phyloP scores from a whole-genome alignment of 441 rosid species.

The Populus tomentosa region DNA sequence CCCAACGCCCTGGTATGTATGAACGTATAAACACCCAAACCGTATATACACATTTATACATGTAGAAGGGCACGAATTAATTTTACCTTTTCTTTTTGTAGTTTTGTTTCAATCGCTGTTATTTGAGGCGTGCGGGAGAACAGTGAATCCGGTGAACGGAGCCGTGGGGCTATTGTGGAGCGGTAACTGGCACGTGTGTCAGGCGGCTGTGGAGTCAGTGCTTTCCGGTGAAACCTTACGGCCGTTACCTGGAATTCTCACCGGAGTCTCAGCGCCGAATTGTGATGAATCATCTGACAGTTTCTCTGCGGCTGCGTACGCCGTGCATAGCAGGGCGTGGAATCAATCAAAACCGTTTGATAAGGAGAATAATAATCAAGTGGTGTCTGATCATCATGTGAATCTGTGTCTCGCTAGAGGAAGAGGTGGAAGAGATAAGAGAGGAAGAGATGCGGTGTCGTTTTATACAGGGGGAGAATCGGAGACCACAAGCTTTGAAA shows the following conservation, averaged over 20 bases:
- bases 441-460: slow-evolving; percentile 30
- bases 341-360: slow-evolving; percentile 22
- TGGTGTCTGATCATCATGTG: slow-evolving; percentile 17
- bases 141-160: slow-evolving; percentile 53
- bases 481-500: slow-evolving; percentile 30
- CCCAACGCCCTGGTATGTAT: slow-evolving; percentile 45
- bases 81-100: slow-evolving; percentile 14
- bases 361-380: slow-evolving; percentile 13
- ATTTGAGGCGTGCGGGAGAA: slow-evolving; percentile 60
- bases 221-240: slow-evolving; percentile 40
- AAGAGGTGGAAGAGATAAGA: slow-evolving; percentile 27
- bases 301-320: slow-evolving; percentile 15
- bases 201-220: slow-evolving; percentile 51
- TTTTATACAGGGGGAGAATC: slow-evolving; percentile 31
- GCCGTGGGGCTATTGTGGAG: slow-evolving; percentile 53
- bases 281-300: slow-evolving; percentile 30
- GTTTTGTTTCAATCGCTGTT: slow-evolving; percentile 52
- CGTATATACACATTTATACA: not conserved
- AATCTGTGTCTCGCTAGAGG: slow-evolving; percentile 11
- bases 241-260: slow-evolving; percentile 28
- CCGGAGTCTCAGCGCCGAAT: slow-evolving; percentile 18
- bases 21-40: not conserved
- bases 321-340: not conserved
- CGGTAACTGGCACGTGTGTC: slow-evolving; percentile 53
- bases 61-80: not conserved